These are phyloP conservation scores for Aspergillus indologenus DNA, from an alignment of 495 filamentous ascomycete species.

Conservation along the genomic window DNA sequence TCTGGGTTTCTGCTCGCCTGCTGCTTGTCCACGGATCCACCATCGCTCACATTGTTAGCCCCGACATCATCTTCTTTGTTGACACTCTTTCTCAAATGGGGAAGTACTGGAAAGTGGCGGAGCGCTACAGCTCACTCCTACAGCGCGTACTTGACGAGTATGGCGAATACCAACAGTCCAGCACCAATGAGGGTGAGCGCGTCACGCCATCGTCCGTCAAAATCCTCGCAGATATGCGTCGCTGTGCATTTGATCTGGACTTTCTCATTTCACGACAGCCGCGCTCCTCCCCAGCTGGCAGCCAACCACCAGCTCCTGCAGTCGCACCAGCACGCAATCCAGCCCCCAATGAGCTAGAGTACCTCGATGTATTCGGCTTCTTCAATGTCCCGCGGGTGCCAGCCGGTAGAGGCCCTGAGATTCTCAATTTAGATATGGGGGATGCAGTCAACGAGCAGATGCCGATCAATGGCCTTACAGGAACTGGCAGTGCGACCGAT, in stretches of 20 bases:
- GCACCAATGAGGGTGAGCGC: slow-evolving; percentile 55
- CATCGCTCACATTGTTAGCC: slow-evolving; percentile 74
- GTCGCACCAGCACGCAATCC: slow-evolving; percentile 53
- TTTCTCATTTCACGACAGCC: slow-evolving; percentile 84
- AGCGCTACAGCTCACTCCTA: slow-evolving; percentile 75
- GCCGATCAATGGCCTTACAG: slow-evolving; percentile 42
- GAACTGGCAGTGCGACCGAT: slow-evolving; percentile 11
- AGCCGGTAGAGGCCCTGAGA: slow-evolving; percentile 29
- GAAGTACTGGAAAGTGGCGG: slow-evolving; percentile 77
- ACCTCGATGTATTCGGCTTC: slow-evolving; percentile 90
- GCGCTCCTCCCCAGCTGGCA: slow-evolving; percentile 43
- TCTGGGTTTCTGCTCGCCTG: slow-evolving; percentile 88
- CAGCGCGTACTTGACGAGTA: slow-evolving; percentile 82
- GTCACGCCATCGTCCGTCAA: slow-evolving; percentile 76
- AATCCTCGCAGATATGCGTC: slow-evolving; percentile 85
- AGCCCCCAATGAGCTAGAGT: slow-evolving; percentile 79
- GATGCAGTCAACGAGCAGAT: slow-evolving; percentile 38
- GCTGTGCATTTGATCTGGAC: slow-evolving; percentile 80
- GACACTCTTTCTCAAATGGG: slow-evolving; percentile 78
- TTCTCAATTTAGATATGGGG: slow-evolving; percentile 29
- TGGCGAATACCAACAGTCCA: slow-evolving; percentile 66
- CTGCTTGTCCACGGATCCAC: slow-evolving; percentile 85
- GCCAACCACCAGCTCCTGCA: slow-evolving; percentile 34
- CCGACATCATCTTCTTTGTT: slow-evolving; percentile 74
- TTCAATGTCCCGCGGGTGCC: slow-evolving; percentile 84